Percentiles rank a stretch among this genome's conserved stretches.
Evolutionary conservation across 2,329 filamentous ascomycete species (phyloP).

Genomic region (Scedosporium dehoogii): DNA sequence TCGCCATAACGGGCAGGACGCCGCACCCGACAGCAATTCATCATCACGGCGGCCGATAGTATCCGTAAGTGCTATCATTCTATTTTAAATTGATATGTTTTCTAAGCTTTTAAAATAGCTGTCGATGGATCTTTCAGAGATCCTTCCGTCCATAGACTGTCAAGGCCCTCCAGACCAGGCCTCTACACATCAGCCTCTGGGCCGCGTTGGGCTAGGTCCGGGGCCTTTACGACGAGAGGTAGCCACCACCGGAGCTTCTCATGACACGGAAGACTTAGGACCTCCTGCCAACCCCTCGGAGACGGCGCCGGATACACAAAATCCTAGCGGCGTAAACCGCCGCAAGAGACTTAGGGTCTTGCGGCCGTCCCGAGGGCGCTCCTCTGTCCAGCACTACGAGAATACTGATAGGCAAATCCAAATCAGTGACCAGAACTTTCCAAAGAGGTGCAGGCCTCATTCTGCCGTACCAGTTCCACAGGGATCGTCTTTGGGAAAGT

Average conservation of each 20-base stretch:
- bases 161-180: not conserved
- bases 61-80: not conserved
- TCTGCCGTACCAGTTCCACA: constrained; percentile 15
- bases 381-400: not conserved
- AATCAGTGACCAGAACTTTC: constrained; percentile 13
- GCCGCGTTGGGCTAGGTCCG: too few relatives aligned
- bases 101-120: not conserved
- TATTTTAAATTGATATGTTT: not conserved
- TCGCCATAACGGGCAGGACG: not conserved
- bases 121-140: not conserved
- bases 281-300: too few relatives aligned
- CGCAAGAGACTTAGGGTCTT: not conserved
- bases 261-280: too few relatives aligned
- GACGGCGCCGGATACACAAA: not conserved
- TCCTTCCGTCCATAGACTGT: not conserved
- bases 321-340: not conserved
- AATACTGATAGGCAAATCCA: constrained; percentile 17
- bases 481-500: constrained; percentile 16
- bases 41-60: not conserved
- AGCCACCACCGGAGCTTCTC: too few relatives aligned
- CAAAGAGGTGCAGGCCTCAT: constrained; percentile 15
- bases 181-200: not conserved
- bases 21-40: not conserved
- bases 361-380: not conserved
- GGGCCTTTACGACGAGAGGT: too few relatives aligned